These are phyloP conservation scores for Chrysoporthe puriensis DNA, from an alignment of 2,329 filamentous ascomycete genomes.

Conservation along the genomic window DNA sequence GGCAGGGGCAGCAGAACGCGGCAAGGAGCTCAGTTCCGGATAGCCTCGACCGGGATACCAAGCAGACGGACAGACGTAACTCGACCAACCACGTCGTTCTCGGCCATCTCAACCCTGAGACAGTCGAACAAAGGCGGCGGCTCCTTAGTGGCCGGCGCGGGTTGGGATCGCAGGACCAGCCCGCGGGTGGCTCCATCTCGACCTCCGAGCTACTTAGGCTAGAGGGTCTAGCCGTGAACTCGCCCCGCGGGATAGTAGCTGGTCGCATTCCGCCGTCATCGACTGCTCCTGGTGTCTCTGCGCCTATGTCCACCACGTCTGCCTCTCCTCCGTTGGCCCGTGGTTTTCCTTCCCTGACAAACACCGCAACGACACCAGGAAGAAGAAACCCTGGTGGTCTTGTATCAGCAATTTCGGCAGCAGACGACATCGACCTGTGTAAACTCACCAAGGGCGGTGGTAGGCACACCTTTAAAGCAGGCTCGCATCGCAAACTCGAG, in stretches of 20 bases:
- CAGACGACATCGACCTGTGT: slow-evolving; percentile 21
- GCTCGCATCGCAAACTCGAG: slow-evolving; percentile 34
- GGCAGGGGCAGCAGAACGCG: slow-evolving; percentile 7
- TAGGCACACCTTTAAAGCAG: slow-evolving; percentile 31
- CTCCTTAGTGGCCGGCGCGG: slow-evolving; percentile 29
- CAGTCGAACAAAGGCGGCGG: slow-evolving; percentile 29
- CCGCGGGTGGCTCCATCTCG: slow-evolving; percentile 35
- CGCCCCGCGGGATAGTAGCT: slow-evolving; percentile 30
- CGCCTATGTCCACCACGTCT: slow-evolving; percentile 3
- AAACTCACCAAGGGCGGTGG: slow-evolving; percentile 26
- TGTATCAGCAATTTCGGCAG: slow-evolving; percentile 13
- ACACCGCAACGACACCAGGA: background rate
- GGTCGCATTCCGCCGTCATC: slow-evolving; percentile 16
- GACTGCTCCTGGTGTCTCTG: background rate
- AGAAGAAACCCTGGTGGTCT: background rate
- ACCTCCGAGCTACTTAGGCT: slow-evolving; percentile 39
- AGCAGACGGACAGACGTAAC: background rate
- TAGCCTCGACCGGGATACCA: background rate
- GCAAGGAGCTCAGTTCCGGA: background rate
- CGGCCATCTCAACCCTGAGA: slow-evolving; percentile 27
- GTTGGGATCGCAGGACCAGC: slow-evolving; percentile 17
- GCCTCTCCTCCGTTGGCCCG: slow-evolving; percentile 4
- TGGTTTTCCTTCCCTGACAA: slow-evolving; percentile 15
- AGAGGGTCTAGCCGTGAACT: slow-evolving; percentile 39
- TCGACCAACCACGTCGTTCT: slow-evolving; percentile 26